Evolutionary conservation across 371 early-diverging fungal genomes (phyloP).

Genomic region (Mucor circinelloides): DNA sequence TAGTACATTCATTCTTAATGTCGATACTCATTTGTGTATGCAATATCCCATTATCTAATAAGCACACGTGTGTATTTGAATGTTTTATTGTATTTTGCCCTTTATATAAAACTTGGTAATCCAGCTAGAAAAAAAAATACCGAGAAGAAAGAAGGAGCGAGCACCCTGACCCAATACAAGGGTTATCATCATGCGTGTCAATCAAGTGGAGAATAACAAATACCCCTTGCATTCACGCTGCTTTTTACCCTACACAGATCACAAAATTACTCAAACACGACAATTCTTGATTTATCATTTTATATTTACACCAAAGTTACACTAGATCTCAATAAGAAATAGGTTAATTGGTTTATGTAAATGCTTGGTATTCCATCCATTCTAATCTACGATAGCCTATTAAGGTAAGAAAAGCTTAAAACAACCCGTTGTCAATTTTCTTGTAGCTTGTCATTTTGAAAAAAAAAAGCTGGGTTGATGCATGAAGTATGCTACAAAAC

Average conservation of each 20-base stretch:
- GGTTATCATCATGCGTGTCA: not conserved
- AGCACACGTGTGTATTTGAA: not conserved
- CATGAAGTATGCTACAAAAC: not conserved
- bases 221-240: not conserved
- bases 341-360: not conserved
- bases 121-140: not conserved
- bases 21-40: not conserved
- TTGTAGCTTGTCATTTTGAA: not conserved
- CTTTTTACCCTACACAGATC: not conserved
- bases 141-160: not conserved
- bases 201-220: not conserved
- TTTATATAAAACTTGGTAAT: not conserved
- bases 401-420: conserved; percentile 6
- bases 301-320: not conserved
- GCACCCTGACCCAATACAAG: not conserved
- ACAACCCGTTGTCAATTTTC: not conserved
- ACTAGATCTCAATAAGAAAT: not conserved
- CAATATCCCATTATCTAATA: not conserved
- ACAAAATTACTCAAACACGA: not conserved
- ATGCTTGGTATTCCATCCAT: not conserved
- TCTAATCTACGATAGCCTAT: not conserved
- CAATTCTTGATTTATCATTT: not conserved
- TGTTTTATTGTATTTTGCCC: not conserved
- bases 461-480: not conserved
- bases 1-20: not conserved